Evolutionary conservation across 176 grass and related monocot species (phyloP), one percentile per base, ranked within the genome.

Genomic region (Cenchrus purpureus): DNA sequence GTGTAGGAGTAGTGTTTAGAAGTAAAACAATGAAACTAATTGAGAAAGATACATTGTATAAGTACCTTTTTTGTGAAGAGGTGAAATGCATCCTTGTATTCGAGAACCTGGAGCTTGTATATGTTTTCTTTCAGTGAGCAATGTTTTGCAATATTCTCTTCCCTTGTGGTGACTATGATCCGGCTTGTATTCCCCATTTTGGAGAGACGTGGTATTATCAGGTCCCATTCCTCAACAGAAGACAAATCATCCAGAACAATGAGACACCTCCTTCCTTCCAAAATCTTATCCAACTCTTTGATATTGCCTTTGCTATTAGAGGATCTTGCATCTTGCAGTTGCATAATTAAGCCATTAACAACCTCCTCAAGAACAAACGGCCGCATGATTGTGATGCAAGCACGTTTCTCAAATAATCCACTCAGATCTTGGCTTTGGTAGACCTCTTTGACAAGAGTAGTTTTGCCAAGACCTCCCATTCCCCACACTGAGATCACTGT

Each of bases 401-500:
- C 67, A 61, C 25, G 14, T 20, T 42, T 63, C 0, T 87, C 6
- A 74, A 91, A 87, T 1, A 4, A 4, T 0, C 28, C n/a, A 2
- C 2, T 50, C 1, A 91, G 0, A 11, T 80, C 22, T 44, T 7
- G n/a, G 13, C 49, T 68, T 20, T 74, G 56, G 12, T 63, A 80
- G 2, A 91, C 60, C 29, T 63, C 4, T 22, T 17, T 62, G 5
- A 67, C 68, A 8, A 87, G 51, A 79, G 84, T 84, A 0, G 84
- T 91, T 64, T 87, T 91, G 48, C 74, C 85, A 17, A 79, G 10
- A 2, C 80, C 85, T 56, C 80, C 80, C 80, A 87, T 80, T n/a
- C 85, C 89, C 2, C 81, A 74, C 3, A 90, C 46, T 4, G 79
- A 66, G 1, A 87, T 74, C 9, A 84, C 88, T 29, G 40, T 1